These are phyloP conservation scores for Pichia cephalocereana DNA, from an alignment of 805 yeast genomes.

Conservation along the genomic window DNA sequence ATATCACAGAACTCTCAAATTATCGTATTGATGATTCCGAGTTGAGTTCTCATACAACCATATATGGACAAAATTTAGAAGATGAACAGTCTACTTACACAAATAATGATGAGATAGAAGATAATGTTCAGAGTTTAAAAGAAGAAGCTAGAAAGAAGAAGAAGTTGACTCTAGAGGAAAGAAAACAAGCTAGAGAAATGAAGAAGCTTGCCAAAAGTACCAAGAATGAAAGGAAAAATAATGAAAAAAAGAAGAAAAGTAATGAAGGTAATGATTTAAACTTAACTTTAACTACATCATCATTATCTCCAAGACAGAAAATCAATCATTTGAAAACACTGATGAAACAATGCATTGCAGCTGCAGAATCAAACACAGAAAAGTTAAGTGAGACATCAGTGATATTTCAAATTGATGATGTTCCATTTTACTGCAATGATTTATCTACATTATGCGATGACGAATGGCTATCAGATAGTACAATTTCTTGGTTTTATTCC, in stretches of 20 bases:
- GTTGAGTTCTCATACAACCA: constrained; percentile 4
- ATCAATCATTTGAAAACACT: neutral
- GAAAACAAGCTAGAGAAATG: neutral
- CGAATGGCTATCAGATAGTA: constrained; percentile 70
- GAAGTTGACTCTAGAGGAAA: neutral
- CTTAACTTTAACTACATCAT: no score
- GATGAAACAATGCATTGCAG: neutral
- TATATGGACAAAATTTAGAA: constrained; percentile 1
- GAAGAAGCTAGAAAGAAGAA: neutral
- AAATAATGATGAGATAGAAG: no score
- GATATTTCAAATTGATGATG: constrained; percentile 43
- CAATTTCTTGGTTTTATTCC: constrained; percentile 55
- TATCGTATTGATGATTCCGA: neutral
- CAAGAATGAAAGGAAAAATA: neutral
- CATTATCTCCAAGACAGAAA: neutral
- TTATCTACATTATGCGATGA: constrained; percentile 47
- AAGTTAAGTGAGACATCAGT: neutral
- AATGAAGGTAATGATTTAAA: neutral
- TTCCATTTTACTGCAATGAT: constrained; percentile 52
- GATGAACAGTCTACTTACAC: neutral
- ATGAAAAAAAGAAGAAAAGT: neutral
- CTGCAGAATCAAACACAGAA: neutral
- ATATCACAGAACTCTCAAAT: neutral
- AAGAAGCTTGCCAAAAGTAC: neutral
- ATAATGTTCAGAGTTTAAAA: neutral